Conservation (phyloP, 176 grass and related monocot species). For the Raddia distichophylla region DNA sequence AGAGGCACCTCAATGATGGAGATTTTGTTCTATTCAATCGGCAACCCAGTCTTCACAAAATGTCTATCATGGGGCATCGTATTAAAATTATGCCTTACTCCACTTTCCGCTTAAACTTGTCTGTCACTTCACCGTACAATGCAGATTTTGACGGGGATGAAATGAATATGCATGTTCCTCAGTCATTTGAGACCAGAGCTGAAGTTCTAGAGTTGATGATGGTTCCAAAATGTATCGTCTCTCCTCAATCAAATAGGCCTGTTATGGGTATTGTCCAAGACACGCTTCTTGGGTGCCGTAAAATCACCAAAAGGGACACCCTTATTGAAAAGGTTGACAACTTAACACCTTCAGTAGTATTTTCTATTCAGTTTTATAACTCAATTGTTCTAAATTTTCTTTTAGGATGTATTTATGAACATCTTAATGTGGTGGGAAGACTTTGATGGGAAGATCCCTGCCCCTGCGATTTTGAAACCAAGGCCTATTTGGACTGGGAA, state of each 20-base stretch:
- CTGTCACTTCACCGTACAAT: slow-evolving; percentile 98
- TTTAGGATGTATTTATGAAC: slow-evolving; percentile 99
- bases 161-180: slow-evolving; percentile 99
- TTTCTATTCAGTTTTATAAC: slow-evolving; percentile 13
- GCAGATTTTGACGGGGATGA: slow-evolving; percentile 99
- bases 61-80: slow-evolving; percentile 99
- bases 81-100: slow-evolving; percentile 99
- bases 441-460: slow-evolving; percentile 96
- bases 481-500: slow-evolving; percentile 98
- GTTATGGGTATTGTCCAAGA: slow-evolving; percentile 99
- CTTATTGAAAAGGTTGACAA: slow-evolving; percentile 88
- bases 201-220: slow-evolving; percentile 99
- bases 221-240: slow-evolving; percentile 99
- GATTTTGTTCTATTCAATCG: slow-evolving; percentile 98
- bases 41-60: slow-evolving; percentile 97
- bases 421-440: slow-evolving; percentile 99
- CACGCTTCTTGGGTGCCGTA: slow-evolving; percentile 83
- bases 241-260: slow-evolving; percentile 89
- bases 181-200: slow-evolving; percentile 96
- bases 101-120: slow-evolving; percentile 90
- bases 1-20: slow-evolving; percentile 88
- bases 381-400: slow-evolving; percentile 34
- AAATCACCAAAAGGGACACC: slow-evolving; percentile 96
- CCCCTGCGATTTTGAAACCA: slow-evolving; percentile 89
- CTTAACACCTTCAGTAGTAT: slow-evolving; percentile 18